Conservation (phyloP, 2,329 filamentous ascomycete genomes). For the Dactylellina drechsleri region DNA sequence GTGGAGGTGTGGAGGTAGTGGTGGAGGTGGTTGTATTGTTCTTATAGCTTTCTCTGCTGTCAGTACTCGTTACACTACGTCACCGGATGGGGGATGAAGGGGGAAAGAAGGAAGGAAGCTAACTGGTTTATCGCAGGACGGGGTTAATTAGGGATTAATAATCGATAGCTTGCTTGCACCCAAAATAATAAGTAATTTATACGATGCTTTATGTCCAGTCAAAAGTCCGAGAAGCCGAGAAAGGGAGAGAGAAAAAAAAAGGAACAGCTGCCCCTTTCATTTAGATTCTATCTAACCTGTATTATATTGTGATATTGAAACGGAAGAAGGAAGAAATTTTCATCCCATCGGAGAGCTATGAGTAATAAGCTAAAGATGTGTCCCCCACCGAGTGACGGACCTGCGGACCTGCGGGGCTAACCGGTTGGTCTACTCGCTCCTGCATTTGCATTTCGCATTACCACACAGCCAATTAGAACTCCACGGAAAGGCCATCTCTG, state of each 20-base stretch:
- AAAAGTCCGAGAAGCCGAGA: no score
- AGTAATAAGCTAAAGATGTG: constrained; percentile 13
- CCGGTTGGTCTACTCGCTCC: constrained; percentile 14
- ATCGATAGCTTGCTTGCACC: no score
- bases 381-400: constrained; percentile 12
- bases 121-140: no score
- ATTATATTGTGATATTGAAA: no score
- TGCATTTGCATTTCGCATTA: constrained; percentile 16
- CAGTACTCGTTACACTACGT: not conserved
- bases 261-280: no score
- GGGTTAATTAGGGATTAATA: no score
- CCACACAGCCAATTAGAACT: constrained; percentile 26
- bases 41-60: not conserved
- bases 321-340: not conserved
- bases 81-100: not conserved
- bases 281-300: no score
- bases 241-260: no score
- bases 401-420: constrained; percentile 12
- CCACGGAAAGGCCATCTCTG: constrained; percentile 17
- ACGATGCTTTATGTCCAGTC: no score
- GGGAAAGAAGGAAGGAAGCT: not conserved
- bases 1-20: not conserved
- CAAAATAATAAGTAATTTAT: no score
- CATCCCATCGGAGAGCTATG: not conserved
- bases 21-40: not conserved